A percentile compares a stretch with the other conserved stretches of the same genome.
Conservation (phyloP, 495 filamentous ascomycete species). For the Aspergillus heteromorphus region DNA sequence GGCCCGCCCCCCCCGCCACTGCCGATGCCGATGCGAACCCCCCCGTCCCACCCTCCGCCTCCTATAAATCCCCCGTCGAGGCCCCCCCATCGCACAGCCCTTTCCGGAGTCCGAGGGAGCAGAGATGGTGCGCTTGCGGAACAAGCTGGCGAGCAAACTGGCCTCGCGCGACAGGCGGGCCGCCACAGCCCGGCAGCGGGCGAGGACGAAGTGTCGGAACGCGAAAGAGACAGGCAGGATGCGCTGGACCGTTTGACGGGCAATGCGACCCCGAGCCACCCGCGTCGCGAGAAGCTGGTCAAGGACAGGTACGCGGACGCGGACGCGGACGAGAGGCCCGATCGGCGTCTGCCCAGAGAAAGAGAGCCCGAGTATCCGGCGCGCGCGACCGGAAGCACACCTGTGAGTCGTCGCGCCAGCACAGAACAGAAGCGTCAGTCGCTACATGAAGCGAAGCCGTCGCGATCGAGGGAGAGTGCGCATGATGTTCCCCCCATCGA, state of each 20-base stretch:
- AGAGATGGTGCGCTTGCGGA: not conserved
- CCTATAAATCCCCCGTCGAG: constrained; percentile 8
- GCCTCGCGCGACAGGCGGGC: not conserved
- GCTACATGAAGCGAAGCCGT: constrained; percentile 17
- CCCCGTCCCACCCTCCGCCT: constrained; percentile 24
- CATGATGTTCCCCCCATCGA: constrained; percentile 21
- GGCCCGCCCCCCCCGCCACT: constrained; percentile 20
- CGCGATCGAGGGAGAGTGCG: constrained; percentile 18
- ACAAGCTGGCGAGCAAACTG: not conserved
- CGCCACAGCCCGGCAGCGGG: constrained; percentile 4
- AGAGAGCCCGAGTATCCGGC: not conserved
- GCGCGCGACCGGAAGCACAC: constrained; percentile 8
- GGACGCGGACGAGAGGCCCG: constrained; percentile 1
- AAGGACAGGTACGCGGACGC: constrained; percentile 9
- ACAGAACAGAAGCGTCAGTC: constrained; percentile 16
- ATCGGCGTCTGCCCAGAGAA: constrained; percentile 1
- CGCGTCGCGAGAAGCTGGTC: constrained; percentile 13
- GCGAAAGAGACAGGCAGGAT: constrained; percentile 33
- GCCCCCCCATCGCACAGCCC: not conserved
- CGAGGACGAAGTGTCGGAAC: constrained; percentile 38
- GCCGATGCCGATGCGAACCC: constrained; percentile 15
- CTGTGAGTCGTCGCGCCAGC: constrained; percentile 11
- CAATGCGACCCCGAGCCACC: constrained; percentile 13
- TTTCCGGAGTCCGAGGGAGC: not conserved
- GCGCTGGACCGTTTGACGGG: constrained; percentile 37